Conservation (phyloP, 2,329 filamentous ascomycete species). For the Phialophora verrucosa region DNA sequence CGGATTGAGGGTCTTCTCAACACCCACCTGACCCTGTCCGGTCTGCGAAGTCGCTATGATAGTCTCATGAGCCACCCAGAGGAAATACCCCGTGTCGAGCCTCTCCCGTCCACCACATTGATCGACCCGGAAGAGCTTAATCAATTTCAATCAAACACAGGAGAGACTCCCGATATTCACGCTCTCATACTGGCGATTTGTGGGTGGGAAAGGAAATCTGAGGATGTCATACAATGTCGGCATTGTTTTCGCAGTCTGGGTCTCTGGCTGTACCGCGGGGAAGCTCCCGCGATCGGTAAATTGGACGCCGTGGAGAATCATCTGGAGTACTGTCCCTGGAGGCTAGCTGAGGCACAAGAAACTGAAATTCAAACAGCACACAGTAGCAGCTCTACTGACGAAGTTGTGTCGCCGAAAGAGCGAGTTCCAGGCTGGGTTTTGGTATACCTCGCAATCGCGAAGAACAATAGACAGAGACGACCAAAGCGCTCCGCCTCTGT, state of each 20-base stretch:
- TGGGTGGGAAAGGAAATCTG: constrained; percentile 70
- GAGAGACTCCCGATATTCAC: constrained; percentile 55
- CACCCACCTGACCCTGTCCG: constrained; percentile 62
- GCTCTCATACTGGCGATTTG: constrained; percentile 73
- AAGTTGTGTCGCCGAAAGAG: constrained; percentile 23
- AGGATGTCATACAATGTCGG: constrained; percentile 74
- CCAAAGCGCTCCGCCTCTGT: constrained; percentile 11
- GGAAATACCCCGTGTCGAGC: constrained; percentile 49
- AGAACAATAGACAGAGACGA: constrained; percentile 32
- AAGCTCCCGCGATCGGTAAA: constrained; percentile 70
- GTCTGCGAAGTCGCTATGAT: constrained; percentile 68
- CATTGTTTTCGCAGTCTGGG: constrained; percentile 88
- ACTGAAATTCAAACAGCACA: constrained; percentile 32
- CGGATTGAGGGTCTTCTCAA: constrained; percentile 67
- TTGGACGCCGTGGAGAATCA: constrained; percentile 75
- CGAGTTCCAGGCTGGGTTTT: constrained; percentile 38
- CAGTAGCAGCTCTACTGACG: constrained; percentile 2
- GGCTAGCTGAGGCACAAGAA: constrained; percentile 37
- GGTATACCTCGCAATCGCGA: constrained; percentile 34
- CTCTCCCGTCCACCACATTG: constrained; percentile 55
- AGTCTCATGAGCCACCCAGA: constrained; percentile 52
- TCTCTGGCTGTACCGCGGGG: constrained; percentile 78
- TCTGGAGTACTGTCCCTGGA: constrained; percentile 83
- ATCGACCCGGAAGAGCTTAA: constrained; percentile 43
- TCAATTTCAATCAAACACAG: constrained; percentile 34